phyloP scores from a whole-genome alignment of 1,139 yeast genomes.

The Debaryomyces robertsiae region DNA sequence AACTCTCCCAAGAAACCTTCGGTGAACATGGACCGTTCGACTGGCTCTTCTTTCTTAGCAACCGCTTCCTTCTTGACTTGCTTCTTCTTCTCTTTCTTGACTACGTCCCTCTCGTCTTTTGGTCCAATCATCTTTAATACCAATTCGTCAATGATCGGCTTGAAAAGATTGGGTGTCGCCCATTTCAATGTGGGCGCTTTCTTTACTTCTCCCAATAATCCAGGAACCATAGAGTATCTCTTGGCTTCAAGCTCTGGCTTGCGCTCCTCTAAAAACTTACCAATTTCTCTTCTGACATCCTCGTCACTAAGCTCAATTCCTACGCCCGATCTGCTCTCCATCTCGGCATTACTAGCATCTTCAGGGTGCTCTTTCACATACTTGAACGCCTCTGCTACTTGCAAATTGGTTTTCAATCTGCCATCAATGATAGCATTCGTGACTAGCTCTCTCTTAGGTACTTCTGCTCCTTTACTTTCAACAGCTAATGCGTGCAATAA shows the following conservation, averaged over 20 bases:
- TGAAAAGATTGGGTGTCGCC: conserved; percentile 87
- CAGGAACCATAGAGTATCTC: conserved; percentile 78
- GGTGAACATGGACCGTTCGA: conserved; percentile 78
- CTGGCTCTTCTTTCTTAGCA: conserved; percentile 28
- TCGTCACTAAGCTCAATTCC: conserved; percentile 72
- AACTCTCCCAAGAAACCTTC: conserved; percentile 96
- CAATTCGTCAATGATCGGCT: conserved; percentile 81
- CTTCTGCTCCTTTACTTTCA: conserved; percentile 51
- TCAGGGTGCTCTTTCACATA: conserved; percentile 58
- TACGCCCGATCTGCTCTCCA: conserved; percentile 74
- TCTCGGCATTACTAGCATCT: conserved; percentile 40
- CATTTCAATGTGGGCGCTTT: conserved; percentile 76
- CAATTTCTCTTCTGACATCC: conserved; percentile 61
- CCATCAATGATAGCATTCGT: conserved; percentile 65
- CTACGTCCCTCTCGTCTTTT: conserved; percentile 89
- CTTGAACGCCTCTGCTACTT: conserved; percentile 79
- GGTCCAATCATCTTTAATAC: conserved; percentile 79
- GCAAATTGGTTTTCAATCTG: conserved; percentile 65
- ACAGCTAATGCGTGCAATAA: conserved; percentile 79
- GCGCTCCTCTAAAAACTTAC: conserved; percentile 59
- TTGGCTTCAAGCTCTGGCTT: conserved; percentile 61
- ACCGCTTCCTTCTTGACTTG: conserved; percentile 24
- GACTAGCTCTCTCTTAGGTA: conserved; percentile 50
- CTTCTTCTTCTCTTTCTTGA: conserved; percentile 75
- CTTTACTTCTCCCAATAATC: conserved; percentile 75